A percentile compares a stretch with the other conserved stretches of the same genome.
Conservation (phyloP, 352 stramenopile species). For the Phytophthora podocarpi region DNA sequence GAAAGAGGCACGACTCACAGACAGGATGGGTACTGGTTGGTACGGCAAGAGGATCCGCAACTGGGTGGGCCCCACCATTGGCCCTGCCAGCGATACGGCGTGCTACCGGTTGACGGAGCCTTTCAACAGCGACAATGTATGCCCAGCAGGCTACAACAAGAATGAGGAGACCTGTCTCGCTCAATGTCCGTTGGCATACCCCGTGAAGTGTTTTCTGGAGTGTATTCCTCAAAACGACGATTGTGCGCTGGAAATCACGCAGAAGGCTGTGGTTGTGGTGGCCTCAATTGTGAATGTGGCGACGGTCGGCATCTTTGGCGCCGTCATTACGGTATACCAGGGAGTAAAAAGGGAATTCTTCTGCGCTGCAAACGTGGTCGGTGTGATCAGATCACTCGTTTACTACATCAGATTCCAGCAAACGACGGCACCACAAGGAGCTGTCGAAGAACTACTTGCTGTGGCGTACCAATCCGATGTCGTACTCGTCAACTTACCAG, state of each 20-base stretch:
- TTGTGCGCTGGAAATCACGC: slow-evolving; percentile 36
- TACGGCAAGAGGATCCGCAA: slow-evolving; percentile 36
- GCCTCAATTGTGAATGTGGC: slow-evolving; percentile 26
- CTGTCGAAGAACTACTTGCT: slow-evolving; percentile 13
- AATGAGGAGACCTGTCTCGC: slow-evolving; percentile 7
- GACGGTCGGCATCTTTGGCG: slow-evolving; percentile 22
- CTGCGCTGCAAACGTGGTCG: slow-evolving; percentile 26
- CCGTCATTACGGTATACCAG: slow-evolving; percentile 5
- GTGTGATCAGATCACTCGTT: slow-evolving; percentile 20
- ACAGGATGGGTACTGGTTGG: slow-evolving; percentile 29
- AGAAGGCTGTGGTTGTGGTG: slow-evolving; percentile 12
- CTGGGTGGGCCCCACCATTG: slow-evolving; percentile 30
- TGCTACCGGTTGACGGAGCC: slow-evolving; percentile 17
- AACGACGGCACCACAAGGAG: slow-evolving; percentile 16
- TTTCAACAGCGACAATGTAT: slow-evolving; percentile 10
- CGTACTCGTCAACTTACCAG: slow-evolving; percentile 25
- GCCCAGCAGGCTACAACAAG: slow-evolving; percentile 18
- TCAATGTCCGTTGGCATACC: slow-evolving; percentile 59
- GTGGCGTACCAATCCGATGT: slow-evolving; percentile 28
- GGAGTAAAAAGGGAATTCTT: slow-evolving; percentile 11
- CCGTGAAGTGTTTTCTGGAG: slow-evolving; percentile 58
- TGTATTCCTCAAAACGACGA: slow-evolving; percentile 68
- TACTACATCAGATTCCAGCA: slow-evolving; percentile 25
- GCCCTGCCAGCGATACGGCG: slow-evolving; percentile 13
- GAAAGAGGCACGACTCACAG: slow-evolving; percentile 12